Evolutionary conservation across 768 basidiomycete species (phyloP), one percentile per base, ranked within the genome.

Genomic region (Lactarius pseudohatsudake): DNA sequence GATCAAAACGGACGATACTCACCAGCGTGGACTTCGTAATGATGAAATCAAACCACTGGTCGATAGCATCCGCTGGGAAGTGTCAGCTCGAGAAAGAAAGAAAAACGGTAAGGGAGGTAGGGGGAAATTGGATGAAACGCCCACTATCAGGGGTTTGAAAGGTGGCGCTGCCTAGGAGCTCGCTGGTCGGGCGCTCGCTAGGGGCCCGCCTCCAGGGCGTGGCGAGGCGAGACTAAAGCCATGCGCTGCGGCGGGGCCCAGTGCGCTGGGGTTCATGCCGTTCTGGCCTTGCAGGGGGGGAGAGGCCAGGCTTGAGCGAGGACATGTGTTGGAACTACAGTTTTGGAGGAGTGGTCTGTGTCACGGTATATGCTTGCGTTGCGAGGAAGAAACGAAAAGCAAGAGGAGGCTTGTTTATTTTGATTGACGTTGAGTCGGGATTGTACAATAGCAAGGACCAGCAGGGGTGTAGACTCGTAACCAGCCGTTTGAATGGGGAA

Each of bases 11-110:
- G 10, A 58, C 13, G 3, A 20, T 36, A 75, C 84, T 64, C 69
- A 89, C 88, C 75, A 96, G 85, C n/a, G n/a, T n/a, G n/a, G 71
- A 88, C 88, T 80, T 97, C 94, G 74, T 97, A 97, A 75, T n/a
- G n/a, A n/a, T n/a, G n/a, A n/a, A n/a, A n/a, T n/a, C n/a, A n/a
- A n/a, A n/a, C n/a, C n/a, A n/a, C n/a, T n/a, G n/a, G n/a, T n/a
- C 96, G 77, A 98, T 91, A 66, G 96, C 96, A 76, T 97, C 94
- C 65, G 92, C 92, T 92, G 76, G 22, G 43, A n/a, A 72, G 26
- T 2, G 15, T 18, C 26, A 40, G 28, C 16, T 20, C 26, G 26
- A 28, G 26, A 28, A 41, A n/a, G 28, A 57, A 57, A 61, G 6
- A 34, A 34, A 18, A 32, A 5, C 9, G 45, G 36, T 1, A 63